Evolutionary conservation across 805 yeast genomes (phyloP), one percentile per base, ranked within the genome.

Genomic region (Yarrowia hollandica): DNA sequence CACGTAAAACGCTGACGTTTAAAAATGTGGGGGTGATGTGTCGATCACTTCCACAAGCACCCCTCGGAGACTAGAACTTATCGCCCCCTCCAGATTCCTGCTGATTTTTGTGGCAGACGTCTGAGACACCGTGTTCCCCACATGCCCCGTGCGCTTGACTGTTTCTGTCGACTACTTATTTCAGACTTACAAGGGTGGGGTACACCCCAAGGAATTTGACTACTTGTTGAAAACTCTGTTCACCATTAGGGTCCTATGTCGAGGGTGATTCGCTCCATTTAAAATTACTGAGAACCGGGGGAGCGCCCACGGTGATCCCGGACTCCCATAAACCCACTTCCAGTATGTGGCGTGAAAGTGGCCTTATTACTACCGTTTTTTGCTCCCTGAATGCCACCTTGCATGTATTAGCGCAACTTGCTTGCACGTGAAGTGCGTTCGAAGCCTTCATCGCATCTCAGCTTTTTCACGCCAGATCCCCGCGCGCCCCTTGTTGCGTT

Each of bases 381-480:
- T 19, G 37, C 38, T 8, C 42, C 19, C 42, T 18, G 28, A 9
- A 23, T n/a, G n/a, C n/a, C n/a, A n/a, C n/a, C 16, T n/a, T 26
- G 23, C 33, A 42, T 16, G 23, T 26, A 5, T 18, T 16, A 26
- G 33, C 31, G 21, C 23, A 26, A 5, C 21, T n/a, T 28, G 10
- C 34, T 14, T 5, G 23, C 52, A 44, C 52, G 35, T 42, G 23
- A 28, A 28, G 26, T 44, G 22, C 15, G 23, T 44, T 26, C 26
- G 48, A 44, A 21, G 35, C 52, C 34, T 28, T 28, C 50, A 44
- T 42, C 50, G 50, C 50, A 42, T 44, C 35, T 44, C 52, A 44
- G 35, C 52, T 48, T 48, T 48, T 48, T 48, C 55, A 48, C 55
- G 30, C 55, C 55, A 28, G 52, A 44, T 48, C 55, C 39, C 55